Base-by-base conservation (phyloP, 257 asterid genomes). In the Lycium ferocissimum region DNA sequence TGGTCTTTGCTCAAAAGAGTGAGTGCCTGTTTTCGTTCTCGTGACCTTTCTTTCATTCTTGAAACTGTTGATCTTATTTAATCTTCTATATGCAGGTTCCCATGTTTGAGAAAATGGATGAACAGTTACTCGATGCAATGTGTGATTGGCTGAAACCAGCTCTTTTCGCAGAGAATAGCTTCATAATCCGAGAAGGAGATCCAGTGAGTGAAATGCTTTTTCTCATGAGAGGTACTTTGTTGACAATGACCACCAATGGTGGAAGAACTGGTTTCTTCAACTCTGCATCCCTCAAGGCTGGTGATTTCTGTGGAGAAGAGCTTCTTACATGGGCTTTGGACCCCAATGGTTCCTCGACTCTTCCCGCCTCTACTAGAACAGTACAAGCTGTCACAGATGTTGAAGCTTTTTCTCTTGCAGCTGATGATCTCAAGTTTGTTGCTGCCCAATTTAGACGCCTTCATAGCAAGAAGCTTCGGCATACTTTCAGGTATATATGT, bases 131-230 rank as follows among this genome's bases (percentile, higher is more conserved):
- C 86, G 96, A 93, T 80, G 94, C 93, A 35, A 78, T 93, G 85
- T 93, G 93, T 79, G 83, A 86, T 15, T 86, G 83, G 3, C 88
- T 93, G 7, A 88, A 90, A 80, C 95, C 97, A 0, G 89, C 87
- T 47, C 92, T 91, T 10, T 93, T 90, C 89, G 90, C 94, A 1
- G 86, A 88, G 73, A 86, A 87, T 72, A 93, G 95, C 91, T 85
- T 82, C 79, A 92, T 92, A 14, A 80, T 88, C 59, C 93, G 94
- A 0, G 95, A 92, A 80, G 95, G 97, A 0, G 97, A 93, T 85
- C 97, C 93, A 0, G 93, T 91, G 2, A 93, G 89, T 35, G 94
- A 89, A 86, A 93, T 93, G 95, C 91, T 93, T 47, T 93, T 93
- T 86, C 83, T 92, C 80, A 93, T 93, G 91, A 88, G 94, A 13